These are phyloP conservation scores for Gossypium gossypioides DNA, from an alignment of 441 rosid genomes.

Conservation along the genomic window DNA sequence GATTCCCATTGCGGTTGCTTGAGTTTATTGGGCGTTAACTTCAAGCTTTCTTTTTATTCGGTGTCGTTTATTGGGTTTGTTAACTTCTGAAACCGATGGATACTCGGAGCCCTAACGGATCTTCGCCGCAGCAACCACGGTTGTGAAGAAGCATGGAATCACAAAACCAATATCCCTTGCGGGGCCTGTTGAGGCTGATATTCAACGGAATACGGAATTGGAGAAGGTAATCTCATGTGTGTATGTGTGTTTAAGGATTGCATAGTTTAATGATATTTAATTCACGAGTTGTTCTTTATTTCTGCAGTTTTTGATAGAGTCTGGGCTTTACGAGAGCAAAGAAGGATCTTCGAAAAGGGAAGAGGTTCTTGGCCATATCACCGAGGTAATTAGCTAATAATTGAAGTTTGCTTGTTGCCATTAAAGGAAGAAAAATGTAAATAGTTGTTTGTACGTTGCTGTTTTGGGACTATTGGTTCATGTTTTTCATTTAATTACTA, in stretches of 20 bases:
- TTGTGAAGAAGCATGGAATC: conserved; percentile 33
- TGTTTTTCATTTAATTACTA: neutral
- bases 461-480: neutral
- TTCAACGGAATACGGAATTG: conserved; percentile 42
- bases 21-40: neutral
- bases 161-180: conserved; percentile 52
- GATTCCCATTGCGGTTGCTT: neutral
- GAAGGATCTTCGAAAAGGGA: conserved; percentile 49
- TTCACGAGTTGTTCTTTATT: neutral
- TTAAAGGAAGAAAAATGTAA: neutral
- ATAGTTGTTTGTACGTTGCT: neutral
- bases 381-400: conserved; percentile 27
- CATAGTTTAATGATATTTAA: neutral
- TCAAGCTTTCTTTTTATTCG: neutral
- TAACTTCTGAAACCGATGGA: conserved; percentile 30
- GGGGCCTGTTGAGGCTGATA: conserved; percentile 47
- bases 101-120: conserved; percentile 28
- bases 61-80: conserved; percentile 16
- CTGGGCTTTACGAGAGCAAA: conserved; percentile 45
- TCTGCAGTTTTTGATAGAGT: conserved; percentile 38
- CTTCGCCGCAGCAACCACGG: conserved; percentile 19
- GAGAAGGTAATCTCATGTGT: conserved; percentile 32
- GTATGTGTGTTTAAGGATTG: neutral
- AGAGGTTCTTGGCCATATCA: conserved; percentile 40
- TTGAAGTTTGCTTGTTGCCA: neutral